These are phyloP conservation scores for Marasmius oreades DNA, from an alignment of 1,284 basidiomycete genomes.

Conservation along the genomic window DNA sequence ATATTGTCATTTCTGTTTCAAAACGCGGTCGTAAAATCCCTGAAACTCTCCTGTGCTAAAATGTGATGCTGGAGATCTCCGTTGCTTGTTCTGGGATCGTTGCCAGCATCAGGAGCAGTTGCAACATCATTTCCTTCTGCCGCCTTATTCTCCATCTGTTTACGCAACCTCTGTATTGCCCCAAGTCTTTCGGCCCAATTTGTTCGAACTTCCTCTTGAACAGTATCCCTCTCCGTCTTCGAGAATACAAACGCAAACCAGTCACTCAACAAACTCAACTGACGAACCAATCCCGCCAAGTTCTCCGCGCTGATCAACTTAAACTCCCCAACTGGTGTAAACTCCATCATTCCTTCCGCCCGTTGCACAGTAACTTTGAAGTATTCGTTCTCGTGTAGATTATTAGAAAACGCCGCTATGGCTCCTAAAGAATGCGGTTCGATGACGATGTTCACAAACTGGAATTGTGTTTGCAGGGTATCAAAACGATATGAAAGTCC, in stretches of 20 bases:
- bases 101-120: not conserved
- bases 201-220: conserved; percentile 76
- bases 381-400: conserved; percentile 82
- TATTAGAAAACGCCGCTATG: conserved; percentile 77
- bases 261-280: conserved; percentile 82
- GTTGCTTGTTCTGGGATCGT: not conserved
- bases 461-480: conserved; percentile 90
- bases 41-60: not conserved
- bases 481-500: conserved; percentile 86
- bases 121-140: not conserved
- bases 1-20: not conserved
- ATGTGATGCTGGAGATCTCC: not conserved
- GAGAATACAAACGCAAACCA: conserved; percentile 86
- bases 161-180: conserved; percentile 66
- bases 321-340: conserved; percentile 87
- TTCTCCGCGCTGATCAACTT: conserved; percentile 88
- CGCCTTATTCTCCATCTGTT: conserved; percentile 15
- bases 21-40: conserved; percentile 8
- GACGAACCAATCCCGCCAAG: conserved; percentile 80
- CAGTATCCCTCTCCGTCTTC: conserved; percentile 67
- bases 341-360: conserved; percentile 85
- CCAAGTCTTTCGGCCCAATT: conserved; percentile 85
- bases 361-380: conserved; percentile 90
- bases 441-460: conserved; percentile 97
- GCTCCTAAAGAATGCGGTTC: conserved; percentile 88